Conservation (phyloP, 1,284 basidiomycete genomes). For the Veloboletus limbatus region DNA sequence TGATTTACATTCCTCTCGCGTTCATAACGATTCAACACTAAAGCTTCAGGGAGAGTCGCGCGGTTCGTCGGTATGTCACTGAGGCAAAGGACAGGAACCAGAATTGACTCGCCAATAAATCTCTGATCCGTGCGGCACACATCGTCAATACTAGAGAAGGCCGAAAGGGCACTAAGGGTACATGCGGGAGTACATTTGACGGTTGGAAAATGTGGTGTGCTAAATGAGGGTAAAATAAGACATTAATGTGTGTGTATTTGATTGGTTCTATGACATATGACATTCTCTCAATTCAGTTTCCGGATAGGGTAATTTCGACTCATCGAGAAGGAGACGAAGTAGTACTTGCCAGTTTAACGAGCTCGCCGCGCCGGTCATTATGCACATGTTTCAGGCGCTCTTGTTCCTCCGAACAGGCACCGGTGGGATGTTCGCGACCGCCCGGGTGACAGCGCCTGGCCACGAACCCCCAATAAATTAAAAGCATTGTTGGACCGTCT, state of each 20-base stretch:
- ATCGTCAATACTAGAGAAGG: neutral
- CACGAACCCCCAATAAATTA: neutral
- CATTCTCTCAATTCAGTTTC: neutral
- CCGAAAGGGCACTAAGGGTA: neutral
- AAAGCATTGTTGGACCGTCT: constrained; percentile 13
- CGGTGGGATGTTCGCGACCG: neutral
- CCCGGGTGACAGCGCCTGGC: constrained; percentile 6
- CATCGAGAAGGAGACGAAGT: constrained; percentile 15
- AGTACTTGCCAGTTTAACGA: constrained; percentile 9
- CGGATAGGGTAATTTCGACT: constrained; percentile 13
- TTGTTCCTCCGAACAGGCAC: constrained; percentile 8
- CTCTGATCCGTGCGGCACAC: neutral
- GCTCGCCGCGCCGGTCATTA: no score
- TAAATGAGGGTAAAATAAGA: no score
- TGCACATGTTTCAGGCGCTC: constrained; percentile 11
- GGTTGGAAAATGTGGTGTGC: no score
- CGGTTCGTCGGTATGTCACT: no score
- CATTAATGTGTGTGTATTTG: no score
- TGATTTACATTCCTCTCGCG: no score
- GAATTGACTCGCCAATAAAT: no score
- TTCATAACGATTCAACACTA: no score
- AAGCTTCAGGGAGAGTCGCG: no score
- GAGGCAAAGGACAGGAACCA: neutral
- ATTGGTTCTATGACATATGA: no score
- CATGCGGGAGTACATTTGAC: neutral